These are phyloP conservation scores for Colletotrichum sp. DNA, from an alignment of 2,329 filamentous ascomycete genomes.

Conservation along the genomic window DNA sequence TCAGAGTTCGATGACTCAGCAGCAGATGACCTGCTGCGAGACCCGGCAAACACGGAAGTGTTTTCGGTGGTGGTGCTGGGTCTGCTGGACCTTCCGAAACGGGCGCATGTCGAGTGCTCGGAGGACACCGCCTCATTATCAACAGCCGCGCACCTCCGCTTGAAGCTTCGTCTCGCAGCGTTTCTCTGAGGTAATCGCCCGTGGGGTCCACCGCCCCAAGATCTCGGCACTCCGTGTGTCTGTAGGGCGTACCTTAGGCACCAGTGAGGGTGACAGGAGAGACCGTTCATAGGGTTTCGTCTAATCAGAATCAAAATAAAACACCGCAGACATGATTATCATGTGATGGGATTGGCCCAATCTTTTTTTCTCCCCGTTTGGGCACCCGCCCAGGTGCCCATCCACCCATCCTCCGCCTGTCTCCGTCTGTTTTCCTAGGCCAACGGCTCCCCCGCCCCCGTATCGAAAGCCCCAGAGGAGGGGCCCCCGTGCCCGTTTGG, in stretches of 20 bases:
- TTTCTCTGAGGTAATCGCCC: neutral
- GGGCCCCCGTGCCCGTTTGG: constrained; percentile 6
- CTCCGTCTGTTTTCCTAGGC: neutral
- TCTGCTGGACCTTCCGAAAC: constrained; percentile 14
- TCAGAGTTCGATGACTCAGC: constrained; percentile 10
- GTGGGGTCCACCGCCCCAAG: neutral
- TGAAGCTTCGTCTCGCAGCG: neutral
- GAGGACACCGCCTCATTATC: constrained; percentile 10
- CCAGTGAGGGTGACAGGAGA: neutral
- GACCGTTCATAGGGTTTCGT: neutral
- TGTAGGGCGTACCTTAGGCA: neutral
- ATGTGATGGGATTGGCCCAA: neutral
- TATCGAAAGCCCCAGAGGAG: constrained; percentile 4
- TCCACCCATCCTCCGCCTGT: neutral
- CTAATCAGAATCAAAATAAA: neutral
- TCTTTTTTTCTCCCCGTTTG: neutral
- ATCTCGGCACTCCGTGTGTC: neutral
- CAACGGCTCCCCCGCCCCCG: neutral
- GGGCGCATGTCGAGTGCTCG: neutral
- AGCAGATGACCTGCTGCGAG: neutral
- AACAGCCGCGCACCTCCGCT: neutral
- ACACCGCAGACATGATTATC: constrained; percentile 3
- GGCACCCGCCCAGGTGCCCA: neutral
- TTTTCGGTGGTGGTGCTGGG: neutral
- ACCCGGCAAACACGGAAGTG: neutral